phyloP scores from a whole-genome alignment of 2,329 filamentous ascomycete species.

The Nemania serpens region DNA sequence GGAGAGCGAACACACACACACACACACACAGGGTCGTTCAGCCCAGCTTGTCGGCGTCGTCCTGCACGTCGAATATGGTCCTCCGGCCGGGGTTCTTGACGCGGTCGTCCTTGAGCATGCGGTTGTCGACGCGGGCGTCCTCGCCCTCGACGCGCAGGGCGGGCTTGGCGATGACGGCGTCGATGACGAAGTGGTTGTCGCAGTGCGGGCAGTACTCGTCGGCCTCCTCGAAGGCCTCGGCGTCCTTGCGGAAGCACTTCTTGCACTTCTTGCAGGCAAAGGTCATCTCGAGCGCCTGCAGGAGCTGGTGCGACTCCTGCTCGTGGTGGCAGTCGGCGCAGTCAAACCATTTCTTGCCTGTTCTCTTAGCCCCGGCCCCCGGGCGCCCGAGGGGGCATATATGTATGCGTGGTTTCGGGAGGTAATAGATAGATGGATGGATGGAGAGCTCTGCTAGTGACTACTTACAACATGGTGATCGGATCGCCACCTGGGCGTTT shows the following conservation, averaged over 20 bases:
- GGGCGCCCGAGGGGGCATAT: too few species aligned
- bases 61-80: conserved; percentile 76
- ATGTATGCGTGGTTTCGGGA: too few species aligned
- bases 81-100: conserved; percentile 62
- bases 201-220: conserved; percentile 99
- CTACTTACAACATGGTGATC: conserved; percentile 87
- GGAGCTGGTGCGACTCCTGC: conserved; percentile 74
- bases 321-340: conserved; percentile 94
- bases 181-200: conserved; percentile 97
- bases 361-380: background rate
- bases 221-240: conserved; percentile 88
- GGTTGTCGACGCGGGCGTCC: conserved; percentile 80
- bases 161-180: conserved; percentile 82
- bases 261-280: conserved; percentile 99
- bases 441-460: too few species aligned
- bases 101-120: conserved; percentile 93
- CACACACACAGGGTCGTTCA: conserved; percentile 44
- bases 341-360: conserved; percentile 97
- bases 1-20: background rate
- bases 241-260: conserved; percentile 96
- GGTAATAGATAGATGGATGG: too few species aligned
- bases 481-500: conserved; percentile 96
- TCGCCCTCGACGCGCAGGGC: conserved; percentile 87
- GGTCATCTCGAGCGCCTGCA: conserved; percentile 82
- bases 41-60: conserved; percentile 76